phyloP scores from a whole-genome alignment of 2,329 filamentous ascomycete species.

The Fusarium napiforme region DNA sequence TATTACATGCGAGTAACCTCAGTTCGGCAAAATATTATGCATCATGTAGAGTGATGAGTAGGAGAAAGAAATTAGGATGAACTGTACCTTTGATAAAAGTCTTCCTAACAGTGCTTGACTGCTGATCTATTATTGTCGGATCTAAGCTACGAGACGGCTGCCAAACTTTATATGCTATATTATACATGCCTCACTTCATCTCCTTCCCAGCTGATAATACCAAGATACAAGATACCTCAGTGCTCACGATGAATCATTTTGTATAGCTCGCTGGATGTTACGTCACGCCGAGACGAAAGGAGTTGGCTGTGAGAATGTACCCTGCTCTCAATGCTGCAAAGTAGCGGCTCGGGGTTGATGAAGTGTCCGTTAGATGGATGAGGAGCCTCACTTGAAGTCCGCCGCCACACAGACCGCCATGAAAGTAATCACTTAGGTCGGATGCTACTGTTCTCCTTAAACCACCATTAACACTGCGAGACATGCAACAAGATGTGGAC shows the following conservation, averaged over 20 bases:
- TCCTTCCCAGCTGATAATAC: rapidly evolving
- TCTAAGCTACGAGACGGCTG: neutral
- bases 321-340: neutral
- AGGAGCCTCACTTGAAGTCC: neutral
- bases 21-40: slow-evolving; percentile 30
- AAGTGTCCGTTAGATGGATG: neutral
- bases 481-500: neutral
- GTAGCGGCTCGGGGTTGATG: neutral
- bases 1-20: slow-evolving; percentile 9
- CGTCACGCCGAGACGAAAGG: neutral
- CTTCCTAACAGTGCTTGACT: rapidly evolving
- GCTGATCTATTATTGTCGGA: rapidly evolving
- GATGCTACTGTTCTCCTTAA: too few species aligned
- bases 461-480: neutral
- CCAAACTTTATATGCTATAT: neutral
- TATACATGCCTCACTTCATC: rapidly evolving
- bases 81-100: neutral
- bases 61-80: rapidly evolving
- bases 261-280: neutral
- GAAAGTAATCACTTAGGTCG: too few species aligned
- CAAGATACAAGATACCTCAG: rapidly evolving
- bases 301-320: too few species aligned
- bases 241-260: slow-evolving; percentile 6
- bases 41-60: neutral
- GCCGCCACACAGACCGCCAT: too few species aligned